Evolutionary conservation across 176 grass and related monocot genomes (phyloP).

Genomic region (Coix lacrymajobi): DNA sequence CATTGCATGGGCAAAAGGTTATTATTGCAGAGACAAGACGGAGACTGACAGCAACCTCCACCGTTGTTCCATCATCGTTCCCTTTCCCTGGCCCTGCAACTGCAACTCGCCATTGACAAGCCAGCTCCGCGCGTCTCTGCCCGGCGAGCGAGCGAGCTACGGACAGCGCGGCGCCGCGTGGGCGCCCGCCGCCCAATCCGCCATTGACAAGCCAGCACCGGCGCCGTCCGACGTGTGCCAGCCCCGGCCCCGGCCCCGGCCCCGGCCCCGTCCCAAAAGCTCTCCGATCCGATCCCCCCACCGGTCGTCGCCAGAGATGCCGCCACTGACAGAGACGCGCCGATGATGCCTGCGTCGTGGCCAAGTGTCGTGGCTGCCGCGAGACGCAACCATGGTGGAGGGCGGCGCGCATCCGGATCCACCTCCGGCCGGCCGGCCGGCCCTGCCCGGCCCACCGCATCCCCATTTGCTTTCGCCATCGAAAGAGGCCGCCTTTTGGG

Average conservation of each 20-base stretch:
- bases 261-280: not conserved
- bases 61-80: too few relatives aligned
- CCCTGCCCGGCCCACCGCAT: not conserved
- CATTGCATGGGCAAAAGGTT: not conserved
- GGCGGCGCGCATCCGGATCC: not conserved
- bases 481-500: not conserved
- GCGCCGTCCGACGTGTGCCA: constrained; percentile 3
- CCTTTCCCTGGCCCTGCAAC: not conserved
- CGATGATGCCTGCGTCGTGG: not conserved
- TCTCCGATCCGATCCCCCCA: not conserved
- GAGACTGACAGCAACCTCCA: not conserved
- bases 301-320: not conserved
- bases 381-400: constrained; percentile 9
- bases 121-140: not conserved
- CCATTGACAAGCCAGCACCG: constrained; percentile 38
- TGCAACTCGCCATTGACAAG: too few relatives aligned
- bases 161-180: not conserved
- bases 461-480: not conserved
- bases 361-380: not conserved
- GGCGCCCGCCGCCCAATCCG: constrained; percentile 5
- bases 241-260: too few relatives aligned
- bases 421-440: too few relatives aligned
- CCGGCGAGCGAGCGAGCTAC: not conserved
- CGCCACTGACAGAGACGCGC: not conserved
- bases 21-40: not conserved